Base-by-base conservation (phyloP, 2,329 filamentous ascomycete genomes). In the Aphanoascus verrucosus region DNA sequence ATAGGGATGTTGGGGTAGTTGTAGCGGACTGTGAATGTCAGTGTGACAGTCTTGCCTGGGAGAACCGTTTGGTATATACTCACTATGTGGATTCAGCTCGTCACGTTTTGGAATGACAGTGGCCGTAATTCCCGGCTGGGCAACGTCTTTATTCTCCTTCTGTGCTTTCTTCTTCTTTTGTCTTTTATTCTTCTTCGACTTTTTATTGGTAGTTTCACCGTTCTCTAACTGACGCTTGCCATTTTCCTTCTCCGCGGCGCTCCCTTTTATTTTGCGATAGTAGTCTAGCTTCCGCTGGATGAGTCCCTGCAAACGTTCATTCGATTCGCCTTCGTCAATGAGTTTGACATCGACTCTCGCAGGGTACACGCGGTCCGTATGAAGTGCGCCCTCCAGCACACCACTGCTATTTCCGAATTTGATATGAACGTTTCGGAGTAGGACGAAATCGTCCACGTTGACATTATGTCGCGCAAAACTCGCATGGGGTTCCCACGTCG, bases 331-430 rank as follows among this genome's bases (percentile, higher is more conserved):
- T 32, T 74, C 67, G 7, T 78, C 67, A 35, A 86, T 61, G 8
- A 77, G 65, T 9, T 69, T 68, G n/a, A 91, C 72, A 41, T 79
- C 74, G n/a, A 88, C 62, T 59, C 79, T 82, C 6, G 71, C 61
- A 1, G 72, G 71, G 58, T 69, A 72, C 1, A 61, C 60, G 5
- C 68, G 68, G 60, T 93, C 86, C 49, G 76, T 74, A 59, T 84
- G 82, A 19, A 95, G 67, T 51, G 74, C 80, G 1, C 86, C 90
- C 66, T 95, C 89, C 0, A 95, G 71, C 55, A 78, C 77, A 3
- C 67, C 64, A 23, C 66, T 72, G 45, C 76, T 74, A 47, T 64
- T 72, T 11, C 78, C 77, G 17, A 69, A 70, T 58, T 84, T 87
- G 57, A 88, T 75, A 17, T 84, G 84, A 2, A 94, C 75, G 61